Evolutionary conservation across 2,329 filamentous ascomycete genomes (phyloP), one percentile per base, ranked within the genome.

Genomic region (Phialemoniopsis sp.): DNA sequence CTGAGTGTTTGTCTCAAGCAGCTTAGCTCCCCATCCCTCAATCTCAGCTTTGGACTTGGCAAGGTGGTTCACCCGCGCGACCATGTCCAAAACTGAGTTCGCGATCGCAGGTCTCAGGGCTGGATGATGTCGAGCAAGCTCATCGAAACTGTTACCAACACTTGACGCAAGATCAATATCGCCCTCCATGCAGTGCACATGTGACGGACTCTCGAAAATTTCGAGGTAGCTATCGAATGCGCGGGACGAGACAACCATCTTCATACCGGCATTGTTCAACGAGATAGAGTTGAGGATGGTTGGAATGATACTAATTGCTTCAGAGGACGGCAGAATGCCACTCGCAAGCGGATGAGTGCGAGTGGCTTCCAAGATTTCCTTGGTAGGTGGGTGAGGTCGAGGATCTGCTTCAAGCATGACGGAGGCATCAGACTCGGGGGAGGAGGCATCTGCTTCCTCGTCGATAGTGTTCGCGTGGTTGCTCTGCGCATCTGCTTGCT

Each of bases 281-380:
- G 88, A 98, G 38, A 99, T 95, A 5, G 93, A 90, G 45, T 91
- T 91, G 52, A 98, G 85, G 3, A 91, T 89, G 42, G 84, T 80
- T 1, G 93, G 90, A 4, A 98, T 82, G 41, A 87, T 85, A 29
- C 80, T 81, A 48, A 98, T 94, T 33, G 90, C 89, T 55, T 98
- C 94, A 4, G 82, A 74, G 2, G 90, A 87, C n/a, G 91, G 80
- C 43, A 96, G 69, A 39, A 98, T 91, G 4, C 88, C 88, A 32
- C 72, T 66, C 19, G 87, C 86, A 18, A 80, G 59, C 5, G 64
- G 58, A 13, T 60, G 58, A 30, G 63, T 57, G 29, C 70, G 63
- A 12, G 66, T 62, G 29, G 60, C 56, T 36, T 68, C 65, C 21
- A 83, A 64, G 36, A 66, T 62, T 26, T 74, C 70, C 30, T 66